Conservation (phyloP, 2,329 filamentous ascomycete species). For the Huntiella moniliformis region DNA sequence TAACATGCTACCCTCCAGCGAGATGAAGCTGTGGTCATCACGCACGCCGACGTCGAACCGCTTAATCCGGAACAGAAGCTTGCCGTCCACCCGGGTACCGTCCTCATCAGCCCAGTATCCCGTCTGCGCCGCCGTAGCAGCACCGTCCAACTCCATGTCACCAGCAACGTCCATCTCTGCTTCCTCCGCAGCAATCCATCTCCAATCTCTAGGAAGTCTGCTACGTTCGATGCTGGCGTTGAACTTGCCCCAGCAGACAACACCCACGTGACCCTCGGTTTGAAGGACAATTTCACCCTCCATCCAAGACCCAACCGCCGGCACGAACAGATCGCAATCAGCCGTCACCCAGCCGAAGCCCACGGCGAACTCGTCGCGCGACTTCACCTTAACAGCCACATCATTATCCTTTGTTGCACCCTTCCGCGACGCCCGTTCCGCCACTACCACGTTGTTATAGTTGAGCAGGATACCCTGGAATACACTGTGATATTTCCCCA, state of each 20-base stretch:
- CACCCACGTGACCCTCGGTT: constrained; percentile 71
- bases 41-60: constrained; percentile 69
- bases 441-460: constrained; percentile 50
- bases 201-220: constrained; percentile 61
- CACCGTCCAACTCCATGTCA: constrained; percentile 31
- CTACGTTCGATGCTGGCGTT: constrained; percentile 69
- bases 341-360: constrained; percentile 78
- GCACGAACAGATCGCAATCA: constrained; percentile 69
- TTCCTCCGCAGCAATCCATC: constrained; percentile 46
- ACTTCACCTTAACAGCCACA: constrained; percentile 25
- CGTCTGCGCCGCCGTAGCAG: not conserved
- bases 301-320: constrained; percentile 51
- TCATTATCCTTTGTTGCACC: constrained; percentile 30
- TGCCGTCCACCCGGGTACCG: constrained; percentile 51
- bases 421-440: constrained; percentile 34
- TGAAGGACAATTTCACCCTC: constrained; percentile 72
- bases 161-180: constrained; percentile 22
- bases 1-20: constrained; percentile 76
- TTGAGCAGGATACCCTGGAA: constrained; percentile 57
- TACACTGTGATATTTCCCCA: constrained; percentile 58
- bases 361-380: constrained; percentile 66
- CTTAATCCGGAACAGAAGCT: constrained; percentile 58
- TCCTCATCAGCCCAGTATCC: constrained; percentile 60
- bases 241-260: constrained; percentile 82
- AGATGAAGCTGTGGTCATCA: constrained; percentile 60